Evolutionary conservation across 768 basidiomycete species (phyloP), one percentile per base, ranked within the genome.

Genomic region (Trametes cingulata): DNA sequence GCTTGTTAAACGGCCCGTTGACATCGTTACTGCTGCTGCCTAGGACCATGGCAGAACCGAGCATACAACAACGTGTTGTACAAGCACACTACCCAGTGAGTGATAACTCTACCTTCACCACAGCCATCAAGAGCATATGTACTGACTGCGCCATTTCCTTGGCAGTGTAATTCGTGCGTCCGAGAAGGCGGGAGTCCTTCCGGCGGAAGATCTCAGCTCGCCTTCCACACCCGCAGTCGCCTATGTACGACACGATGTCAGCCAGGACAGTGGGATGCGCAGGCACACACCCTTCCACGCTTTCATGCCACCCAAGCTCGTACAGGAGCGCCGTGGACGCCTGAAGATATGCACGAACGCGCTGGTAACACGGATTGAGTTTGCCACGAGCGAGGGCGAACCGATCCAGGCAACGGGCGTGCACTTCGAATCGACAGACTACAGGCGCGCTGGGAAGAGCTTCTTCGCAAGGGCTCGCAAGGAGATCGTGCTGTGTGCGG

Each of bases 301-400:
- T 0, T 71, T 67, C 42, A 46, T 71, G 2, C 67, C 62, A 0
- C 37, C 56, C 2, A 29, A 24, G 6, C 22, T 68, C 25, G 39
- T 54, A 40, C 27, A 45, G 8, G 52, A 42, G 17, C 56, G 60
- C 13, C 24, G 19, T 19, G 27, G 20, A n/a, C 63, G 61, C 35
- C 46, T 69, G 17, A 63, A 61, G 29, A 56, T 69, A n/a, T 69
- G 68, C 57, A 58, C 63, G n/a, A 63, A 66, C 20, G 50, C 60
- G 3, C 41, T 67, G 0, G 65, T 61, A 6, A 40, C 51, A 4
- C 42, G 43, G 5, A 3, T 62, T 20, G 56, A 47, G 20, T 13
- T 61, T 3, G 35, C 29, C 7, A 8, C 12, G 6, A 50, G 22
- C 7, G 55, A 20, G 10, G 27, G 19, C 3, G 40, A 24, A 10